Evolutionary conservation across 306 rosid species (phyloP).

Genomic region (Prosopis cineraria): DNA sequence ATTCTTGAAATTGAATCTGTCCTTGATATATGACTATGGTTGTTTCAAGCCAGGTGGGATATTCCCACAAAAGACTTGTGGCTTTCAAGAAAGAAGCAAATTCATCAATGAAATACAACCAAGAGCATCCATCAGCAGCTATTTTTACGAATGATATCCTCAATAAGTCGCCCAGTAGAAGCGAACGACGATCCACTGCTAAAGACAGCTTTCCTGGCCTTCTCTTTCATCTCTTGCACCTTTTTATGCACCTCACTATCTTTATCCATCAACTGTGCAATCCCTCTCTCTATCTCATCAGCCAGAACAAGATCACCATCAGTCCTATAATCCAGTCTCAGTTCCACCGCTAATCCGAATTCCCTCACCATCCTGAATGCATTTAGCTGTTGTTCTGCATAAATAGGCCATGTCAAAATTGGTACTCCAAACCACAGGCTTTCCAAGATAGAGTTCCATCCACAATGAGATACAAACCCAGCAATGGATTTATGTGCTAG

Average conservation of each 20-base stretch:
- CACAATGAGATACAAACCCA: slow-evolving; percentile 68
- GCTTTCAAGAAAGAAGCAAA: neutral
- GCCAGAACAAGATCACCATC: slow-evolving; percentile 49
- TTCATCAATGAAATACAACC: neutral
- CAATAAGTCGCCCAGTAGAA: slow-evolving; percentile 32
- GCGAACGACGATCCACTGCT: slow-evolving; percentile 49
- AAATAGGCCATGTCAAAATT: slow-evolving; percentile 69
- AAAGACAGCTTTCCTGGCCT: slow-evolving; percentile 42
- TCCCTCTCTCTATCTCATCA: slow-evolving; percentile 51
- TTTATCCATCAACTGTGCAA: slow-evolving; percentile 42
- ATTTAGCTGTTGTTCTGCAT: slow-evolving; percentile 72
- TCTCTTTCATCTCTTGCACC: slow-evolving; percentile 43
- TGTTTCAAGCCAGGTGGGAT: neutral
- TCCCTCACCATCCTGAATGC: slow-evolving; percentile 63
- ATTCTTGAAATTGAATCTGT: neutral
- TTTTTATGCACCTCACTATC: slow-evolving; percentile 40
- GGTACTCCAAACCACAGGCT: slow-evolving; percentile 78
- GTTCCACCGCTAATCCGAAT: slow-evolving; percentile 44
- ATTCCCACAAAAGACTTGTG: neutral
- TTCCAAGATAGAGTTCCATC: slow-evolving; percentile 73
- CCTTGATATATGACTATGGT: neutral
- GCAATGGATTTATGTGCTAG: slow-evolving; percentile 51
- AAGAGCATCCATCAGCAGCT: slow-evolving; percentile 9
- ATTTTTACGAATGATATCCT: slow-evolving; percentile 20
- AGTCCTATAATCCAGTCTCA: slow-evolving; percentile 49